Conservation (phyloP, 345 rosid genomes). For the Hevea brasiliensis region DNA sequence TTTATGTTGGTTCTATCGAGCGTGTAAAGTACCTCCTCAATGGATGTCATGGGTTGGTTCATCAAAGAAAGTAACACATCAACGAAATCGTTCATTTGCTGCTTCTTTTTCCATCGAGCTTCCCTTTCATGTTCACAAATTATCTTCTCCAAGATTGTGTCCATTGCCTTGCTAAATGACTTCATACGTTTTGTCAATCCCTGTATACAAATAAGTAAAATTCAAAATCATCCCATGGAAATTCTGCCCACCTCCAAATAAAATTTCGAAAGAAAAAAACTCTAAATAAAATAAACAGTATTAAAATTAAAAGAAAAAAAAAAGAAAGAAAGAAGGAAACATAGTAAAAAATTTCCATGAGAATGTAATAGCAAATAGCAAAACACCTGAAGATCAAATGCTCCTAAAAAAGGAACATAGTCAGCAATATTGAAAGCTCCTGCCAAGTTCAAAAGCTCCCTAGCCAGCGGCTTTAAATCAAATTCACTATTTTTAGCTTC, state of each 20-base stretch:
- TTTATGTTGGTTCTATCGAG: conserved; percentile 23
- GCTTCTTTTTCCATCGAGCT: background rate
- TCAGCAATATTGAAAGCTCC: conserved; percentile 29
- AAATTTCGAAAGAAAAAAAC: no score
- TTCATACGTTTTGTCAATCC: conserved; percentile 6
- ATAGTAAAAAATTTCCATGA: no score
- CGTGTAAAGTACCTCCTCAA: background rate
- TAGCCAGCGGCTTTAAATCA: conserved; percentile 4
- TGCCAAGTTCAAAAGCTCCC: background rate
- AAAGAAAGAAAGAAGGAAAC: no score
- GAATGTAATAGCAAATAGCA: no score
- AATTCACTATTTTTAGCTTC: background rate
- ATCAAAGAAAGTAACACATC: conserved; percentile 23
- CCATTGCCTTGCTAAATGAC: conserved; percentile 2
- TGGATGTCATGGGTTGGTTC: conserved; percentile 5
- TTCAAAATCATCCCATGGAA: no score
- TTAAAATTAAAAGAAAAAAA: no score
- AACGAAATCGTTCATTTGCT: conserved; percentile 13
- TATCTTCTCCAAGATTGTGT: conserved; percentile 13
- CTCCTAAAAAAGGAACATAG: conserved; percentile 17
- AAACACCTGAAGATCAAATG: conserved; percentile 26
- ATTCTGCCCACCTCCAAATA: no score
- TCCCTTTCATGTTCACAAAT: conserved; percentile 5
- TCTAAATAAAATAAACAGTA: no score
- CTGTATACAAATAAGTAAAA: background rate